Percentiles rank a stretch among this genome's conserved stretches.
phyloP scores from a whole-genome alignment of 2,329 filamentous ascomycete species.

The Phaeosphaeriaceae sp. region DNA sequence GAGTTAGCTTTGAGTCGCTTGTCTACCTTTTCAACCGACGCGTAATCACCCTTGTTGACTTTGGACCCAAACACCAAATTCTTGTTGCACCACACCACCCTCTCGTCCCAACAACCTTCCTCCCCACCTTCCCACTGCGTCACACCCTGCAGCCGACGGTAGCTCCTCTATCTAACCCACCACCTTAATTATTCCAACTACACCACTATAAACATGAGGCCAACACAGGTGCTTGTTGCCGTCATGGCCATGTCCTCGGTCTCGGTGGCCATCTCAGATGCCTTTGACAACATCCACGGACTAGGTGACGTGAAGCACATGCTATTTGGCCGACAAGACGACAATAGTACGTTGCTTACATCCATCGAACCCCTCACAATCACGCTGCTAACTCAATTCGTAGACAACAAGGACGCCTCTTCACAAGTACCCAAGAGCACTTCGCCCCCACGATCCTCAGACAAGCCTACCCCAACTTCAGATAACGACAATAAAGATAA shows the following conservation, averaged over 20 bases:
- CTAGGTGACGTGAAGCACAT: constrained; percentile 35
- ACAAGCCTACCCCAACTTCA: constrained; percentile 16
- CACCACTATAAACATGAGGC: constrained; percentile 38
- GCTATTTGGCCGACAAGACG: constrained; percentile 40
- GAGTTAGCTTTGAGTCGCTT: constrained; percentile 17
- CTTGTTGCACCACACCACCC: constrained; percentile 29
- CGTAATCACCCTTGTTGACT: constrained; percentile 35
- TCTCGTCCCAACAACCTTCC: constrained; percentile 18
- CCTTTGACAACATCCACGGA: constrained; percentile 40
- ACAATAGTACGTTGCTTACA: constrained; percentile 23
- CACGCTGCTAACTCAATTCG: constrained; percentile 11
- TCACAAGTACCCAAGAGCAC: constrained; percentile 22
- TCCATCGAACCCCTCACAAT: neutral
- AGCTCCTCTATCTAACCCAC: constrained; percentile 6
- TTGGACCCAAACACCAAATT: constrained; percentile 23
- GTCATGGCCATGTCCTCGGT: constrained; percentile 46
- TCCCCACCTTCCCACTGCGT: constrained; percentile 23
- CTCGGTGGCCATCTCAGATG: constrained; percentile 41
- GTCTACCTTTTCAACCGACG: constrained; percentile 23
- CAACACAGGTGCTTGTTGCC: constrained; percentile 47
- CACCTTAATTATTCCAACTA: neutral
- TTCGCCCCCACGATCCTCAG: constrained; percentile 11
- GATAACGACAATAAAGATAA: constrained; percentile 22
- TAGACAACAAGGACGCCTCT: constrained; percentile 15
- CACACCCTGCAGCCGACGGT: constrained; percentile 3